Conservation (phyloP, 495 filamentous ascomycete genomes). For the Coniosporium apollinis region DNA sequence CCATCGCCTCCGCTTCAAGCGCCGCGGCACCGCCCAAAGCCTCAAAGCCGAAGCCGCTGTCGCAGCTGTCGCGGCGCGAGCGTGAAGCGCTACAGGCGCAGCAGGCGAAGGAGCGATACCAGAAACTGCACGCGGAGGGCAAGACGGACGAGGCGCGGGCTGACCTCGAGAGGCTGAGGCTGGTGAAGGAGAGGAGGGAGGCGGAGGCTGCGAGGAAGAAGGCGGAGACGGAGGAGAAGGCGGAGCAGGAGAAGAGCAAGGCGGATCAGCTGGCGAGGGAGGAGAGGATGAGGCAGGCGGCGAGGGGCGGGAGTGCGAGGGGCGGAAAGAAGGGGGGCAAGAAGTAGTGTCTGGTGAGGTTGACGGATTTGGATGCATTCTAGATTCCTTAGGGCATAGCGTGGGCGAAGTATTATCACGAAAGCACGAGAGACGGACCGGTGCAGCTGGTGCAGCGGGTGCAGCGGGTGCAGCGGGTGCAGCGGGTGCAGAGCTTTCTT, state of each 20-base stretch:
- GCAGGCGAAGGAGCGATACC: slow-evolving; percentile 75
- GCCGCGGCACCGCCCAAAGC: slow-evolving; percentile 8
- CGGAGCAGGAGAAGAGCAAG: slow-evolving; percentile 24
- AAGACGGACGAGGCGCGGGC: slow-evolving; percentile 93
- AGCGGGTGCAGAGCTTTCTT: no score
- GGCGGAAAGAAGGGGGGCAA: slow-evolving; percentile 17
- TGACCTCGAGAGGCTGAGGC: slow-evolving; percentile 67
- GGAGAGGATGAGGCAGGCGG: slow-evolving; percentile 20
- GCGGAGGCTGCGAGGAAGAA: slow-evolving; percentile 65
- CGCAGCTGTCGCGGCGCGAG: slow-evolving; percentile 62
- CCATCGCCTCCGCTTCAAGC: slow-evolving; percentile 14
- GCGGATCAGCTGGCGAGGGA: slow-evolving; percentile 21
- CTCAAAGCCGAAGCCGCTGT: slow-evolving; percentile 22
- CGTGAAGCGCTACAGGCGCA: slow-evolving; percentile 77
- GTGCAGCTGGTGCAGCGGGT: no score
- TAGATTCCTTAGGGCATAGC: no score
- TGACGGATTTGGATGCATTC: no score
- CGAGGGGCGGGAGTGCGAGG: slow-evolving; percentile 10
- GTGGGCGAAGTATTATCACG: no score
- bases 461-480: no score
- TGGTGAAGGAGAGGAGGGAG: slow-evolving; percentile 75
- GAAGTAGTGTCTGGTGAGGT: slow-evolving; percentile 2
- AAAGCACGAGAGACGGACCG: no score
- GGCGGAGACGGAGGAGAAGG: slow-evolving; percentile 34
- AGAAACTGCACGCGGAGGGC: slow-evolving; percentile 86